Percentiles rank a stretch among this genome's conserved stretches.
phyloP scores from a whole-genome alignment of 1,284 basidiomycete genomes.

The Pyrrhoderma lamaoense region DNA sequence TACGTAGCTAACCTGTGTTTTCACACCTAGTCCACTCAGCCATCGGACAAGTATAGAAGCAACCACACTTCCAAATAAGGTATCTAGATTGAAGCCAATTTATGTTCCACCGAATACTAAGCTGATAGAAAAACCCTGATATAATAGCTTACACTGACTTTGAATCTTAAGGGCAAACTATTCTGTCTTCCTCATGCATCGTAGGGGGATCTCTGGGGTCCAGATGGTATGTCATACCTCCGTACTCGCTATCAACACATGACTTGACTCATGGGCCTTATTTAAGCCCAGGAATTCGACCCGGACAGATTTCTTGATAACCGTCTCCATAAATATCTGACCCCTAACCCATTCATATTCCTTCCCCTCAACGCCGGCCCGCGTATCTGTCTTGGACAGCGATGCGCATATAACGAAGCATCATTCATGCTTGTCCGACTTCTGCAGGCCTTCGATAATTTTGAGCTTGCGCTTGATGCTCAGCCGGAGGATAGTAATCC shows the following conservation, averaged over 20 bases:
- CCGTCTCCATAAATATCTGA: constrained; percentile 30
- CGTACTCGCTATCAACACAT: not conserved
- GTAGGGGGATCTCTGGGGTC: constrained; percentile 60
- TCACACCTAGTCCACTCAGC: constrained; percentile 39
- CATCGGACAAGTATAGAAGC: constrained; percentile 36
- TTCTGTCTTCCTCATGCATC: constrained; percentile 55
- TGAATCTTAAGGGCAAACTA: constrained; percentile 26
- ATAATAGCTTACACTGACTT: too few relatives aligned
- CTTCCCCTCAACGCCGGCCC: constrained; percentile 44
- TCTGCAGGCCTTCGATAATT: constrained; percentile 46
- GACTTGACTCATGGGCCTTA: not conserved
- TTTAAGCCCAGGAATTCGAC: constrained; percentile 36
- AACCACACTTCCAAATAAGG: constrained; percentile 37
- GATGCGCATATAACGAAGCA: constrained; percentile 63
- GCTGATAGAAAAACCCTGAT: constrained; percentile 31
- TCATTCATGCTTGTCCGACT: constrained; percentile 61
- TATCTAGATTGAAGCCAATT: constrained; percentile 35
- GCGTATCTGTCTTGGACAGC: constrained; percentile 41
- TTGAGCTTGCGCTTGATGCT: constrained; percentile 40
- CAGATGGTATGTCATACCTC: constrained; percentile 38
- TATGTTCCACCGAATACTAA: constrained; percentile 46
- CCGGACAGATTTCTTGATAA: constrained; percentile 39
- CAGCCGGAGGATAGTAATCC: constrained; percentile 37
- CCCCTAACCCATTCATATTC: constrained; percentile 40
- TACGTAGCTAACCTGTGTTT: not conserved